Percentiles rank a stretch among this genome's conserved stretches.
phyloP scores from a whole-genome alignment of 352 stramenopile genomes.

The Phytophthora ramorum region DNA sequence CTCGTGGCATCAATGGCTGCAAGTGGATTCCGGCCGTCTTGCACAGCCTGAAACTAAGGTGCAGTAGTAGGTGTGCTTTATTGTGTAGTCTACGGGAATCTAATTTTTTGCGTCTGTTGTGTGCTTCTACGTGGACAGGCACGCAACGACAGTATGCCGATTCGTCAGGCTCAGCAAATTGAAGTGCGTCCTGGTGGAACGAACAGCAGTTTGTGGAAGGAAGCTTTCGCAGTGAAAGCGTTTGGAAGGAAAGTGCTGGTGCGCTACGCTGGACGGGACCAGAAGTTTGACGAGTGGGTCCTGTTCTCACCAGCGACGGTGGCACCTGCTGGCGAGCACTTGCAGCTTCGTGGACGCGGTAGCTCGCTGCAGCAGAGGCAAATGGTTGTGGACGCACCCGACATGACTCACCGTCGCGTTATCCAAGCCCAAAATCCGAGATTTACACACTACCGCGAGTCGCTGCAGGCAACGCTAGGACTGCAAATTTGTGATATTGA shows the following conservation, averaged over 20 bases:
- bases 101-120: neutral
- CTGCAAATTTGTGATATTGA: conserved; percentile 78
- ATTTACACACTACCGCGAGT: conserved; percentile 76
- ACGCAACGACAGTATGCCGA: conserved; percentile 58
- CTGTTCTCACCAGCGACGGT: conserved; percentile 63
- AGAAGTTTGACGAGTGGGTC: conserved; percentile 81
- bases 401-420: conserved; percentile 52
- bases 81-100: neutral
- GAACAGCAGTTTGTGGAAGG: conserved; percentile 62
- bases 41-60: conserved; percentile 68
- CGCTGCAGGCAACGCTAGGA: conserved; percentile 44
- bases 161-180: conserved; percentile 74
- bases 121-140: conserved; percentile 34
- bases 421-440: conserved; percentile 78
- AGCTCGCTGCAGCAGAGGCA: conserved; percentile 47
- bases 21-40: conserved; percentile 68
- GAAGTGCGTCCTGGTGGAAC: conserved; percentile 61
- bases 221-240: conserved; percentile 63
- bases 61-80: neutral
- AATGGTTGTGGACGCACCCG: conserved; percentile 52
- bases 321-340: conserved; percentile 66
- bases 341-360: conserved; percentile 40
- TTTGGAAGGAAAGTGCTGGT: conserved; percentile 59
- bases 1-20: conserved; percentile 73
- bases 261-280: conserved; percentile 67